These are phyloP conservation scores for Paulownia fortunei DNA, from an alignment of 257 asterid species.

Conservation along the genomic window DNA sequence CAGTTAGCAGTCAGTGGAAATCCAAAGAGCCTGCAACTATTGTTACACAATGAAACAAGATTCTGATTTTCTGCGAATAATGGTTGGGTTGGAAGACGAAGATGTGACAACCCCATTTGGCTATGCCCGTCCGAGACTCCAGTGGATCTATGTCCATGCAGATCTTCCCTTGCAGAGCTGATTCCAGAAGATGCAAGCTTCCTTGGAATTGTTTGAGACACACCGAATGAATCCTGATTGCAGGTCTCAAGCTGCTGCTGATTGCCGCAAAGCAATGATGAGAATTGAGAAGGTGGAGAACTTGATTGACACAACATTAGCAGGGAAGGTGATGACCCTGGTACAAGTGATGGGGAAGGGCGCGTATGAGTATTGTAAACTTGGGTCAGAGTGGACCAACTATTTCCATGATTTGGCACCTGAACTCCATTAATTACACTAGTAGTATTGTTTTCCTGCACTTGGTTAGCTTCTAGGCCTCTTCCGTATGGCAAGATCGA, in stretches of 20 bases:
- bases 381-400: conserved; percentile 54
- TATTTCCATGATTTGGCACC: conserved; percentile 49
- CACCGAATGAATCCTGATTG: conserved; percentile 39
- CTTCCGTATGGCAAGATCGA: conserved; percentile 53
- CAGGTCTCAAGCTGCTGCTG: conserved; percentile 41
- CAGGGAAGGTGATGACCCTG: conserved; percentile 55
- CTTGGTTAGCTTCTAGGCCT: conserved; percentile 38
- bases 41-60: conserved; percentile 55
- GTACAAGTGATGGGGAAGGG: conserved; percentile 38
- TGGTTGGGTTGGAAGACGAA: conserved; percentile 50
- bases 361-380: conserved; percentile 40
- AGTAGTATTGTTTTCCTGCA: conserved; percentile 40
- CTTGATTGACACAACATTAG: conserved; percentile 54
- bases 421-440: conserved; percentile 43
- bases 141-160: conserved; percentile 31
- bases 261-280: conserved; percentile 28
- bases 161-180: conserved; percentile 28
- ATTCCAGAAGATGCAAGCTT: conserved; percentile 39
- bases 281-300: conserved; percentile 47
- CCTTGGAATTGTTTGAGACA: conserved; percentile 40
- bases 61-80: conserved; percentile 44
- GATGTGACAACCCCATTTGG: conserved; percentile 25
- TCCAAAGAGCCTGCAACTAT: conserved; percentile 83
- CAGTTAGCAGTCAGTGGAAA: conserved; percentile 69
- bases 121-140: conserved; percentile 37